A percentile compares a stretch with the other conserved stretches of the same genome.
phyloP scores from a whole-genome alignment of 257 asterid genomes.

The Capsicum rhomboideum region DNA sequence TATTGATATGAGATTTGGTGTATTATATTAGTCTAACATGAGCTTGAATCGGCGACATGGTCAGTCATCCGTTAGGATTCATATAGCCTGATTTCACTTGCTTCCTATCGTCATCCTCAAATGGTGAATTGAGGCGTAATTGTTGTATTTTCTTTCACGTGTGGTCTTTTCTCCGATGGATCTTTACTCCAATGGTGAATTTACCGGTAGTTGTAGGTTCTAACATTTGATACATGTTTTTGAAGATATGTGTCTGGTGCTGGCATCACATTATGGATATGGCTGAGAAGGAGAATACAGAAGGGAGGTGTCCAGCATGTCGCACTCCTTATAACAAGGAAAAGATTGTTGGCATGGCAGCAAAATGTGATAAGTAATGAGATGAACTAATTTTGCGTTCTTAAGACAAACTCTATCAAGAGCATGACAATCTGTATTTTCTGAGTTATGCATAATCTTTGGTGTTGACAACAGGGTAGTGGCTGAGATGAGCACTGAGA shows the following conservation, averaged over 20 bases:
- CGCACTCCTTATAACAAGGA: conserved; percentile 94
- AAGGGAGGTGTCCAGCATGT: conserved; percentile 98
- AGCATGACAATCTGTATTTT: not conserved
- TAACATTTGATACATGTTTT: not conserved
- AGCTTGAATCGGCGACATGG: not conserved
- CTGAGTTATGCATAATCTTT: conserved; percentile 2
- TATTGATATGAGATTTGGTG: not conserved
- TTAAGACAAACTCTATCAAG: not conserved
- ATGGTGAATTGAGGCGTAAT: not conserved
- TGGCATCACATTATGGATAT: conserved; percentile 98
- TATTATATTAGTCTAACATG: not conserved
- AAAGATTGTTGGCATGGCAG: conserved; percentile 74
- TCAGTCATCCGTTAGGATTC: not conserved
- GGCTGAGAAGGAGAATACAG: conserved; percentile 95
- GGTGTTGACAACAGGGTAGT: conserved; percentile 43
- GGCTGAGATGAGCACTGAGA: conserved; percentile 42
- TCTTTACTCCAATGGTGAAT: not conserved
- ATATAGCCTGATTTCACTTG: not conserved
- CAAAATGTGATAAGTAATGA: conserved; percentile 65
- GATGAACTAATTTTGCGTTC: not conserved
- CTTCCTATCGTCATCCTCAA: not conserved
- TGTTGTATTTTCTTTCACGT: not conserved
- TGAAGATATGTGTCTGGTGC: conserved; percentile 97
- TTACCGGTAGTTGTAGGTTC: not conserved
- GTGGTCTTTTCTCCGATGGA: not conserved